Evolutionary conservation across 75 land plant genomes (phyloP), one percentile per base, ranked within the genome.

Genomic region (Pseudotsuga menziesii): DNA sequence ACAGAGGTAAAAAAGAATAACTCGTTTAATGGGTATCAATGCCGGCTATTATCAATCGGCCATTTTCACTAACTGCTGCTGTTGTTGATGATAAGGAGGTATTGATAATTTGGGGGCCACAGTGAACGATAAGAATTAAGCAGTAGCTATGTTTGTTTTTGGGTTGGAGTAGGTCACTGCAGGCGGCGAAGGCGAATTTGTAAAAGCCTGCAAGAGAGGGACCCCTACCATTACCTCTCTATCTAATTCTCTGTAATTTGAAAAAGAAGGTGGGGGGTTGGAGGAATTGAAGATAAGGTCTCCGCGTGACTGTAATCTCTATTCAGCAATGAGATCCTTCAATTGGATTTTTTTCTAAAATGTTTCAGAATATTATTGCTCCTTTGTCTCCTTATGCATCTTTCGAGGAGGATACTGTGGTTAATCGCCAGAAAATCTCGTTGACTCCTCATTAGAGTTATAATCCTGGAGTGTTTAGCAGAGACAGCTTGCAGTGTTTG

Each of bases 201-300:
- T 22, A 69, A 69, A 69, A 69, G 72, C 72, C 72, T 69, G 72
- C 48, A 41, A 19, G n/a, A 15, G 2, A 48, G 54, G 72, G 72
- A 36, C 48, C 72, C 72, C 54, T 20, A n/a, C 72, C 52, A 69
- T 69, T 69, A 69, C 41, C 41, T 20, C 72, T 19, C 19, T 17
- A n/a, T 69, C 13, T 48, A 67, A 36, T 67, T 67, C 48, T 41
- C 71, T 39, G n/a, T 41, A 69, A 69, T 13, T n/a, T n/a, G 4
- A 44, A 69, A 69, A 44, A 41, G 72, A 35, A 67, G 71, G 71
- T 39, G 52, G 48, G 17, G 71, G 27, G 64, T 61, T 15, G 27
- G 64, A 35, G 16, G 72, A 44, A n/a, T 39, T 69, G 39, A 9
- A 69, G 72, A 69, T 69, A 69, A 69, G 72, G 72, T 69, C 72